phyloP scores from a whole-genome alignment of 2,329 filamentous ascomycete genomes.

The Penicillium fuscoglaucum region DNA sequence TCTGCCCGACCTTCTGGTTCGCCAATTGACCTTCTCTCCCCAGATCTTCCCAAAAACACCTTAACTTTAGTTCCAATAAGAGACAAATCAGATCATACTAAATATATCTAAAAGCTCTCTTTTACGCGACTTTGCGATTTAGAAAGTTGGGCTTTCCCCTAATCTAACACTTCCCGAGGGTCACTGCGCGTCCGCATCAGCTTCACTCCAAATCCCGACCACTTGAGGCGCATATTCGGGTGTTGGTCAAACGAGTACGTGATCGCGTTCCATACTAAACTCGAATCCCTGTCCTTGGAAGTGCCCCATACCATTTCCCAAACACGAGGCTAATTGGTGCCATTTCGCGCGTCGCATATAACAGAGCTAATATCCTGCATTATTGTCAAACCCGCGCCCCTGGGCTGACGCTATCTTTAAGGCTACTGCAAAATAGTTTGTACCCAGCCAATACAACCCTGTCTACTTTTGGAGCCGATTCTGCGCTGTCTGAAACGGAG shows the following conservation, averaged over 20 bases:
- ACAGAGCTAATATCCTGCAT: constrained; percentile 30
- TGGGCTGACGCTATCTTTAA: constrained; percentile 30
- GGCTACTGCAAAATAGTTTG: constrained; percentile 39
- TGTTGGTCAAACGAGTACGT: constrained; percentile 28
- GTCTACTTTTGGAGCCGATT: constrained; percentile 26
- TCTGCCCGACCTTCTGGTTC: constrained; percentile 37
- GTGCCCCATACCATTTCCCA: constrained; percentile 13
- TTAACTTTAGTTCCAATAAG: constrained; percentile 17
- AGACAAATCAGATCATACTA: constrained; percentile 28
- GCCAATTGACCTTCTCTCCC: constrained; percentile 37
- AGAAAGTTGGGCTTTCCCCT: constrained; percentile 23
- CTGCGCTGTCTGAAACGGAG: constrained; percentile 28
- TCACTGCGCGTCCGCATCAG: constrained; percentile 29
- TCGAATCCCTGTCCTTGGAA: constrained; percentile 15
- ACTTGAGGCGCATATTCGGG: constrained; percentile 20
- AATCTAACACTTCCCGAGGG: constrained; percentile 27
- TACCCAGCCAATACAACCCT: constrained; percentile 38
- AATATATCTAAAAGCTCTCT: constrained; percentile 7
- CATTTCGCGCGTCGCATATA: constrained; percentile 26
- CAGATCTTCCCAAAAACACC: constrained; percentile 21
- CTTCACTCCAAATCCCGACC: constrained; percentile 16
- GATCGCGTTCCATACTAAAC: constrained; percentile 13
- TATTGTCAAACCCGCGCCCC: constrained; percentile 35
- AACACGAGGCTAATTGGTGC: constrained; percentile 23
- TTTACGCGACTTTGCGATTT: constrained; percentile 15